phyloP scores from a whole-genome alignment of 306 rosid species.

The Vachellia collinsii region DNA sequence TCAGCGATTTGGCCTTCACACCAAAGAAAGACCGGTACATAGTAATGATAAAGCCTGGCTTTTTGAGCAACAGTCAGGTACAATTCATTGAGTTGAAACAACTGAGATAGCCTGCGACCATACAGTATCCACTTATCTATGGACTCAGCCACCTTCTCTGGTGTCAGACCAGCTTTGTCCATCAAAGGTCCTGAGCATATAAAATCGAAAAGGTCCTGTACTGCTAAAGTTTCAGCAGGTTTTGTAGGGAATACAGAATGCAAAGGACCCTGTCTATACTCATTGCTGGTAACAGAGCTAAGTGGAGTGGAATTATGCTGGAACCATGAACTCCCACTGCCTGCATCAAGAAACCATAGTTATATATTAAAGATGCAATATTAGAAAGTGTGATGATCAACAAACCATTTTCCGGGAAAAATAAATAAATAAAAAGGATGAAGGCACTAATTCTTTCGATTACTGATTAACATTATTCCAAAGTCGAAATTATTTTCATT shows the following conservation, averaged over 20 bases:
- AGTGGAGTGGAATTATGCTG: conserved; percentile 44
- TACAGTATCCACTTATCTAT: conserved; percentile 78
- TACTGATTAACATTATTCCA: not conserved
- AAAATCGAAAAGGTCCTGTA: conserved; percentile 73
- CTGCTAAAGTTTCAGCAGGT: conserved; percentile 72
- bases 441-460: not conserved
- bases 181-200: conserved; percentile 87
- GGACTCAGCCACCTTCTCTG: conserved; percentile 58
- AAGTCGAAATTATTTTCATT: not conserved
- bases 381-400: not conserved
- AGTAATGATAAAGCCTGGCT: conserved; percentile 92
- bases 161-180: conserved; percentile 61
- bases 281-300: conserved; percentile 34
- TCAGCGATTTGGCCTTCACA: conserved; percentile 74
- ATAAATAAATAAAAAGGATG: not conserved
- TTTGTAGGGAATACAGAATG: conserved; percentile 58
- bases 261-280: conserved; percentile 42
- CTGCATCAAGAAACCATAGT: conserved; percentile 45
- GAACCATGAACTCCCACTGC: conserved; percentile 76
- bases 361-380: not conserved
- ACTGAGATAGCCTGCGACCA: conserved; percentile 62
- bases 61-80: conserved; percentile 69
- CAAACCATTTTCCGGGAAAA: not conserved
- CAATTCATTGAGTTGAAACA: conserved; percentile 82
- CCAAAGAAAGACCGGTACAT: conserved; percentile 88